Evolutionary conservation across 2,329 filamentous ascomycete species (phyloP), one percentile per base, ranked within the genome.

Genomic region (Furcasterigmium sp.): DNA sequence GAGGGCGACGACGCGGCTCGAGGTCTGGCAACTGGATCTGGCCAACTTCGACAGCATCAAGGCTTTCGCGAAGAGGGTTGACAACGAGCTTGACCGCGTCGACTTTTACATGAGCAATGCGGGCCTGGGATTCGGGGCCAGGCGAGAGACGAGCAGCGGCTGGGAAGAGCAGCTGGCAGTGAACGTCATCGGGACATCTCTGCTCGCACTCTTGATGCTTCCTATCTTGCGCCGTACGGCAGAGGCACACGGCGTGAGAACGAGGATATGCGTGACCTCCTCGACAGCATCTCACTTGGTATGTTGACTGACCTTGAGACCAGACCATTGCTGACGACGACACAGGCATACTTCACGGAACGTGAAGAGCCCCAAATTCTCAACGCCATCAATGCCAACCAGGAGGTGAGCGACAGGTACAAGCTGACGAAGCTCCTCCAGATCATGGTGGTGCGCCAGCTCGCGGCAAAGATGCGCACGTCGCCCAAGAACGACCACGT

Each of bases 151-250:
- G 23, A 44, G 41, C 19, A 43, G 50, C 13, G 70, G 67, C 3
- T 60, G 65, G 42, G 72, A 75, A 53, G 51, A 51, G 13, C 65
- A 58, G 21, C 52, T 74, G 39, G 67, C 65, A 4, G 62, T 75
- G 37, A 76, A 76, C 50, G 65, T 74, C 15, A 56, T 76, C 28
- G 62, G 62, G 3, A 75, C 68, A 0, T 66, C 69, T 28, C 54
- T 76, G 21, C 57, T 76, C 42, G 63, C 64, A 0, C 34, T 75
- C 10, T 47, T 67, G 39, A 48, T 73, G 17, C 52, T 77, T 17
- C 72, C 72, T 2, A 50, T 55, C 19, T 48, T 77, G 50, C 59
- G 61, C 17, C 54, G 54, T 11, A 65, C 64, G 8, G 64, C 62
- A 2, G 51, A 41, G 4, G 52, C 48, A 42, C 54, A 56, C 13